Evolutionary conservation across 495 filamentous ascomycete species (phyloP), one percentile per base, ranked within the genome.

Genomic region (Acidiella bohemica): DNA sequence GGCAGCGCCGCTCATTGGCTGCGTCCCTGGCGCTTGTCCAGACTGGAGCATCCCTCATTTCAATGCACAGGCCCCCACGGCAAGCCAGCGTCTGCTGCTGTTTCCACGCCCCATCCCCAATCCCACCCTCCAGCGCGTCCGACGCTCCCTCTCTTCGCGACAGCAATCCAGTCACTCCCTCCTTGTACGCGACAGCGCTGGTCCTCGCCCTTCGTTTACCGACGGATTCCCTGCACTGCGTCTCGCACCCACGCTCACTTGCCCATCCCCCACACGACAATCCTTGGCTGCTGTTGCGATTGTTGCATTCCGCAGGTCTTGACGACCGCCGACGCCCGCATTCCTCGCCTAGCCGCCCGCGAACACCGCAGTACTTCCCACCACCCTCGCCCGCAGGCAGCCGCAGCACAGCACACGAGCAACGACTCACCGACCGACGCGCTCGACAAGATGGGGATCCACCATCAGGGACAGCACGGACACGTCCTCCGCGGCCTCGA

Each of bases 391-490:
- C 22, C 20, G 13, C 3, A 19, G 4, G 18, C 36, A 19, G 4
- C 19, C 36, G 36, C 28, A 5, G 14, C 8, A 39, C 36, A 39
- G n/a, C 27, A 23, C 10, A 19, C 13, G 2, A 21, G 26, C n/a
- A n/a, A n/a, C n/a, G n/a, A n/a, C n/a, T n/a, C n/a, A n/a, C n/a
- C n/a, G n/a, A n/a, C n/a, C n/a, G n/a, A n/a, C n/a, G n/a, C n/a
- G n/a, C n/a, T 46, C 31, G 27, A 28, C 28, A 46, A 18, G 18
- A 46, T 46, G 43, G 43, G 43, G 25, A 32, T 46, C 43, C 43
- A 46, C 36, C 27, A 41, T 26, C 27, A 41, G 14, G 17, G 4
- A 17, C 16, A 12, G 18, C 43, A 46, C 36, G 43, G 43, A 24
- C 43, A 31, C 43, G 43, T 46, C 36, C 30, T 46, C 36, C 43